These are phyloP conservation scores for Bretschneidera sinensis DNA, from an alignment of 345 rosid genomes.

Conservation along the genomic window DNA sequence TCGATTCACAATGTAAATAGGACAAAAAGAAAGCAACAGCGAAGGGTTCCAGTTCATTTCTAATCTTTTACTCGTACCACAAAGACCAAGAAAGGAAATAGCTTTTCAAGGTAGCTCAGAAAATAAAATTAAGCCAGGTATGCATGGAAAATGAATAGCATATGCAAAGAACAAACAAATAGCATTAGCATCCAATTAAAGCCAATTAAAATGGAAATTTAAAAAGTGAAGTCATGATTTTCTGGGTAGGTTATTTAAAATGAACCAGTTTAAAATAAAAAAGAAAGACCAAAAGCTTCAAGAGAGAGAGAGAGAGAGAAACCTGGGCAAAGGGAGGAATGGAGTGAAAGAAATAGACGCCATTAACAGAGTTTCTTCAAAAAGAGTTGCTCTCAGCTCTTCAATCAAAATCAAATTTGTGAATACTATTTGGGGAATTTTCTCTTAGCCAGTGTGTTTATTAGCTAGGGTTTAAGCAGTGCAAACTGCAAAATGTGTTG, in stretches of 20 bases:
- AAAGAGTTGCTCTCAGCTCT: not conserved
- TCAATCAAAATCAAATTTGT: not conserved
- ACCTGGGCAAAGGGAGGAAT: conserved; percentile 64
- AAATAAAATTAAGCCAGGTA: not conserved
- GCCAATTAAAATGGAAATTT: not conserved
- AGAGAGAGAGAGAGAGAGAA: conserved; percentile 21
- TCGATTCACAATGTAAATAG: not conserved
- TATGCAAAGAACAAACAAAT: not conserved
- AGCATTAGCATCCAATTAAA: not conserved
- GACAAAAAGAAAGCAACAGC: conserved; percentile 9
- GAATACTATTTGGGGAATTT: not conserved
- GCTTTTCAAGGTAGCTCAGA: not conserved
- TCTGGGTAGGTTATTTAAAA: too few relatives aligned
- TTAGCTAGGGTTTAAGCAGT: conserved; percentile 31
- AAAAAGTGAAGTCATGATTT: not conserved
- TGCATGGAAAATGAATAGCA: not conserved
- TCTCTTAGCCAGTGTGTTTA: too few relatives aligned
- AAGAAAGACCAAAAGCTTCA: not conserved
- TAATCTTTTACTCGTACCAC: not conserved
- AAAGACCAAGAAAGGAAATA: not conserved
- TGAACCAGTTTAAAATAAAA: too few relatives aligned
- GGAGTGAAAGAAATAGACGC: conserved; percentile 61
- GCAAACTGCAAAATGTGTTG: too few relatives aligned
- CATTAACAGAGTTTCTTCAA: conserved; percentile 29
- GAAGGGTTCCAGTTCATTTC: not conserved